phyloP scores from a whole-genome alignment of 1,284 basidiomycete species.

The Cutaneotrichosporon curvatum region DNA sequence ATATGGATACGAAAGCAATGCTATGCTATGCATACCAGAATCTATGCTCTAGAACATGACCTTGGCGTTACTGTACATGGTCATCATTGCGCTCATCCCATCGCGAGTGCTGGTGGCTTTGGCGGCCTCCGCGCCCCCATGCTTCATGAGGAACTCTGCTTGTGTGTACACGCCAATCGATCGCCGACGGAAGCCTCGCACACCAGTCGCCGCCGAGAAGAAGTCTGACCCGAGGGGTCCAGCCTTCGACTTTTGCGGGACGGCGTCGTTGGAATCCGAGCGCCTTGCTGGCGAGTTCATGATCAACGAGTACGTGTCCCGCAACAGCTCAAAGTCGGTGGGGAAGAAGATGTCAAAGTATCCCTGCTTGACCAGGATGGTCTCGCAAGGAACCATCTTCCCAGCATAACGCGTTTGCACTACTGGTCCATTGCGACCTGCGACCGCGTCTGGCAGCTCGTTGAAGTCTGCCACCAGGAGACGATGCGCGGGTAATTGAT shows the following conservation, averaged over 20 bases:
- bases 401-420: slow-evolving; percentile 88
- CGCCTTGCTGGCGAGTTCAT: slow-evolving; percentile 48
- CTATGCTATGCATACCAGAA: not conserved
- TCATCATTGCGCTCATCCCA: slow-evolving; percentile 38
- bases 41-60: slow-evolving; percentile 37
- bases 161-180: slow-evolving; percentile 40
- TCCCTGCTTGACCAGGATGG: slow-evolving; percentile 86
- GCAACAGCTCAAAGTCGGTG: slow-evolving; percentile 75
- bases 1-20: not conserved
- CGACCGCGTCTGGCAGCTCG: slow-evolving; percentile 74
- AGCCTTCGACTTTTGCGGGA: slow-evolving; percentile 4
- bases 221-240: slow-evolving; percentile 16
- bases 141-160: slow-evolving; percentile 38
- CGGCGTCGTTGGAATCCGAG: slow-evolving; percentile 4
- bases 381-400: slow-evolving; percentile 79
- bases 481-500: slow-evolving; percentile 81
- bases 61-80: slow-evolving; percentile 45
- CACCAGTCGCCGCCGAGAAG: slow-evolving; percentile 26
- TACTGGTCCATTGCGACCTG: slow-evolving; percentile 82
- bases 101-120: slow-evolving; percentile 32
- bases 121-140: slow-evolving; percentile 29
- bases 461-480: slow-evolving; percentile 90
- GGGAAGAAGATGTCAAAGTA: slow-evolving; percentile 99
- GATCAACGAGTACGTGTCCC: slow-evolving; percentile 79
- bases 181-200: slow-evolving; percentile 34